Conservation (phyloP, 768 basidiomycete species). For the Suillus sp. region DNA sequence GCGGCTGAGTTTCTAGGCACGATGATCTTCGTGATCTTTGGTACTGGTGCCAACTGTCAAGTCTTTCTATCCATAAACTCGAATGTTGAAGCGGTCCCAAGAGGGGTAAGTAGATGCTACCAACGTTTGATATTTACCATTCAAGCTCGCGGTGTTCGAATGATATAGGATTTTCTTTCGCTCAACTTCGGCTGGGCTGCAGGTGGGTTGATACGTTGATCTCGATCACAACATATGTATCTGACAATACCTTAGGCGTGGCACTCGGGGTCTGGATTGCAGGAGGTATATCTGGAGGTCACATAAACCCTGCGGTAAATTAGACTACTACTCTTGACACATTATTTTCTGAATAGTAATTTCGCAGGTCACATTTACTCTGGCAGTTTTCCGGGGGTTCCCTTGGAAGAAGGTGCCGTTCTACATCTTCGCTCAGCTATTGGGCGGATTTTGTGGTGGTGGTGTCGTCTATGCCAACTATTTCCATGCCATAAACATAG, state of each 20-base stretch:
- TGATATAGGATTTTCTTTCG: conserved; percentile 25
- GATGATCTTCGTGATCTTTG: conserved; percentile 60
- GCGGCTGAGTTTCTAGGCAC: conserved; percentile 66
- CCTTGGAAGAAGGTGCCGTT: conserved; percentile 80
- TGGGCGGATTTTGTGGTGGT: conserved; percentile 62
- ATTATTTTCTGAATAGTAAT: conserved; percentile 9
- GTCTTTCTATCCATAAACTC: conserved; percentile 50
- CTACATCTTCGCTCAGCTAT: conserved; percentile 63
- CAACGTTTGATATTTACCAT: conserved; percentile 7
- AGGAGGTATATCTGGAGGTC: conserved; percentile 70
- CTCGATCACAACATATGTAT: background rate
- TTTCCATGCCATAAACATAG: conserved; percentile 64
- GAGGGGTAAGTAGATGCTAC: conserved; percentile 51
- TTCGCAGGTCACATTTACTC: conserved; percentile 64
- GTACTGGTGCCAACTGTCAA: conserved; percentile 60
- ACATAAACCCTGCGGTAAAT: conserved; percentile 71
- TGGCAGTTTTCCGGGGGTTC: conserved; percentile 71
- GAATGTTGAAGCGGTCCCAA: conserved; percentile 46
- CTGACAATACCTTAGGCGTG: conserved; percentile 38
- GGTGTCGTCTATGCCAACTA: conserved; percentile 65
- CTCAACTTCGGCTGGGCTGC: conserved; percentile 35
- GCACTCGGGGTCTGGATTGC: conserved; percentile 71
- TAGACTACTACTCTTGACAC: background rate
- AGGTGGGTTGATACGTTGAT: conserved; percentile 20
- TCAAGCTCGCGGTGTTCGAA: background rate